Conservation (phyloP, 2,329 filamentous ascomycete species). For the Colletotrichum lentis region DNA sequence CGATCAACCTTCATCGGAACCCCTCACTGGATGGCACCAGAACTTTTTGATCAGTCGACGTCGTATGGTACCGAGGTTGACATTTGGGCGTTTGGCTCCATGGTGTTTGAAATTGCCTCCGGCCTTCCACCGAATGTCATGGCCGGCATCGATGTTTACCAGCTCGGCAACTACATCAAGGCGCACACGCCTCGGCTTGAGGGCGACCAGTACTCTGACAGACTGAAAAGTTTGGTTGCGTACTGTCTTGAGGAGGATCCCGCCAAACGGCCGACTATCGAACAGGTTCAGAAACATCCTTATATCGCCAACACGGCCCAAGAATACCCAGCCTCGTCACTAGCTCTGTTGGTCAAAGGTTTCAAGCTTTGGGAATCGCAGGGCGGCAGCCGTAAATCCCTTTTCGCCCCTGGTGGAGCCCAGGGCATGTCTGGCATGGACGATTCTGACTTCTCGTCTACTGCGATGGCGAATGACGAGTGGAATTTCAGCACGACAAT, state of each 20-base stretch:
- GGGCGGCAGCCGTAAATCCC: constrained; percentile 73
- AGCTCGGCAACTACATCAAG: constrained; percentile 65
- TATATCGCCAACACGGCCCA: constrained; percentile 72
- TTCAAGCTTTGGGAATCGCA: constrained; percentile 80
- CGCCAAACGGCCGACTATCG: constrained; percentile 72
- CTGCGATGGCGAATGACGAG: constrained; percentile 63
- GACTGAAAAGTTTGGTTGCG: constrained; percentile 73
- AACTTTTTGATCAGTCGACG: constrained; percentile 71
- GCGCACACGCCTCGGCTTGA: constrained; percentile 73
- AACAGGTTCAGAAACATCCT: constrained; percentile 72
- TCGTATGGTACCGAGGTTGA: constrained; percentile 78
- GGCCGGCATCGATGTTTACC: constrained; percentile 57
- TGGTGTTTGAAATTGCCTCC: constrained; percentile 82
- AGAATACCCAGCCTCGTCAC: constrained; percentile 68
- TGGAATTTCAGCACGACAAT: constrained; percentile 75
- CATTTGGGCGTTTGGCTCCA: constrained; percentile 86
- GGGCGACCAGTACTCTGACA: constrained; percentile 74
- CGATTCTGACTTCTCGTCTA: constrained; percentile 53
- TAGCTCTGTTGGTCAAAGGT: constrained; percentile 72
- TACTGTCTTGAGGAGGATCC: constrained; percentile 77
- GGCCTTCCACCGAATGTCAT: constrained; percentile 76
- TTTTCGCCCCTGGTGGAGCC: constrained; percentile 68
- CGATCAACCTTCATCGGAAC: constrained; percentile 83
- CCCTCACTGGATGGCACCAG: constrained; percentile 86
- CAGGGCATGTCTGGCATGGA: constrained; percentile 54